Conservation (phyloP, 2,329 filamentous ascomycete species). For the Fusarium austroafricanum region DNA sequence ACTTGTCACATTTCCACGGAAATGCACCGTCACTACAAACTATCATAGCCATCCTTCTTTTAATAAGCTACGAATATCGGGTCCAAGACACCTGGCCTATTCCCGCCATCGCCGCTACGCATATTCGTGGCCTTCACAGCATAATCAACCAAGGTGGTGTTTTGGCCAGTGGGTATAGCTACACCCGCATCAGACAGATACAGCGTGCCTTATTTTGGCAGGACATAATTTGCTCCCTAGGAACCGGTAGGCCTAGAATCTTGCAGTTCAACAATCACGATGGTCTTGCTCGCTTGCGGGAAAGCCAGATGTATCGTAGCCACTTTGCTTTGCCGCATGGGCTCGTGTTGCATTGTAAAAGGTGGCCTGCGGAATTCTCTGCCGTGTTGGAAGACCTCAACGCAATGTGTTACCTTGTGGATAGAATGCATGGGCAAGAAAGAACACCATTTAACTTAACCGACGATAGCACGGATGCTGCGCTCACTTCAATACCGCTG, state of each 20-base stretch:
- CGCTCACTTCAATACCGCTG: not conserved
- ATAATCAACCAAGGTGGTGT: not conserved
- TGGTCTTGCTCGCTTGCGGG: not conserved
- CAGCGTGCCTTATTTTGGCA: slow-evolving; percentile 15
- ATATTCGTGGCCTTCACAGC: slow-evolving; percentile 2
- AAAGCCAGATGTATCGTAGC: fast-evolving
- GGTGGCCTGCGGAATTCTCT: not conserved
- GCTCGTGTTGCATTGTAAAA: fast-evolving
- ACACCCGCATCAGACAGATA: not conserved
- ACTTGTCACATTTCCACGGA: not conserved
- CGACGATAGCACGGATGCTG: fast-evolving
- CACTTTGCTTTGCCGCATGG: not conserved
- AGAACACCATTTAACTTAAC: fast-evolving
- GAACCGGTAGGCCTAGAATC: not conserved
- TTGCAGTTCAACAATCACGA: not conserved
- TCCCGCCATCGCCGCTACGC: not conserved
- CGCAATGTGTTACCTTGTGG: not conserved
- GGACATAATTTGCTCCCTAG: slow-evolving; percentile 10
- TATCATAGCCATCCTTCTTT: not conserved
- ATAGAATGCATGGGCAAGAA: not conserved
- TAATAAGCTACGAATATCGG: slow-evolving; percentile 14
- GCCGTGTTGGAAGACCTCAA: not conserved
- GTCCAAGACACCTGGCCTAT: not conserved
- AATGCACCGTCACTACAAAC: not conserved
- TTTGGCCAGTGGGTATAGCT: not conserved